Evolutionary conservation across 23 red algal species (phyloP), one percentile per base, ranked within the genome.

Genomic region (Gracilaria caudata): DNA sequence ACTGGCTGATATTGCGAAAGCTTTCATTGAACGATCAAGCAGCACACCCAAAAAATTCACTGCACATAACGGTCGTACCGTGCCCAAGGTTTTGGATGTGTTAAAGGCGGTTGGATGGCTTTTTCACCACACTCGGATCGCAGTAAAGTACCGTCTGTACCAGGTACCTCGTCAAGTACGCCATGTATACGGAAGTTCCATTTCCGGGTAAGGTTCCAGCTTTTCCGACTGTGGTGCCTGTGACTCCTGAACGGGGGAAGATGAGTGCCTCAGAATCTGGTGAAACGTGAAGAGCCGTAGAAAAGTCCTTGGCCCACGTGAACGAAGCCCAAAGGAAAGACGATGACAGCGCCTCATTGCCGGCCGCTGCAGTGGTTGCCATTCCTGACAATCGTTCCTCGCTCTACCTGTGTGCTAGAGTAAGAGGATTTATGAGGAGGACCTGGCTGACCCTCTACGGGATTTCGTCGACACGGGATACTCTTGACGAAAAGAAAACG

Each of bases 121-220:
- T 23, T 77, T 46, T 24, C 34, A 60, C n/a, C 32, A 60, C 28
- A 83, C 88, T 11, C 63, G 55, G 0, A 78, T 33, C 26, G 47
- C 25, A 14, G 47, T 75, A 3, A 59, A 64, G 46, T n/a, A n/a
- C n/a, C n/a, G n/a, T n/a, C n/a, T n/a, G n/a, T n/a, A n/a, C n/a
- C n/a, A n/a, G n/a, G n/a, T 63, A 82, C 33, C 37, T 92, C 4
- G 79, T 51, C 3, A 61, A 72, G 63, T 92, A 92, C 37, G 68
- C 88, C 9, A 77, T 77, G 79, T 82, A 24, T 46, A 64, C 80
- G 32, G 88, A 92, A 68, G 79, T 92, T 36, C 77, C 88, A 14
- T 92, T 92, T 75, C 88, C 88, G 17, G 79, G 66, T 43, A 0
- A 70, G 24, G 88, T 82, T 44, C 78, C 66, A 61, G 25, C 36